Base-by-base conservation (phyloP, 148 eudicot species). In the Hydrangea macrophylla region DNA sequence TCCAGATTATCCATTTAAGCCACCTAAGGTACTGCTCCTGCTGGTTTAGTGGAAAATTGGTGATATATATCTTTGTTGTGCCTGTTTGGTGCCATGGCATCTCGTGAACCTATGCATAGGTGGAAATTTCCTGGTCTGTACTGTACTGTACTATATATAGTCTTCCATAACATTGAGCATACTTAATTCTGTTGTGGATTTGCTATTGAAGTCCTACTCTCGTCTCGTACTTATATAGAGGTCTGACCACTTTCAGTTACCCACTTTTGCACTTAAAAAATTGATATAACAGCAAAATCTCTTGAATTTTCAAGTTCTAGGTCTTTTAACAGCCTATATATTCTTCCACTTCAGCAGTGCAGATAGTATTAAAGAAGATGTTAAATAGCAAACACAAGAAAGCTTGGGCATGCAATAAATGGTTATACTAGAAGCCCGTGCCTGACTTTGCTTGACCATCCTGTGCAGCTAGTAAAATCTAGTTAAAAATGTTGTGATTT, bases 1-100 rank as follows among this genome's bases (percentile, higher is more conserved):
- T 59, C 82, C 82, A 33, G 84, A 81, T 73, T 84, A 84, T 73
- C 88, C 88, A 54, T 84, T 84, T 36, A 81, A 84, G 71, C 88
- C 88, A 64, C 88, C 88, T 37, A 84, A 84, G 88, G 88, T 84
- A 58, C 65, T 37, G 5, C 17, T 48, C 10, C 11, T 15, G 5
- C n/a, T 48, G 15, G n/a, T 48, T 48, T 17, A 1, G 20, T 48
- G 7, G 5, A 15, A 18, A 18, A 17, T 48, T 20, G 53, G 22
- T 48, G 53, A 48, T 15, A 2, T 18, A 1, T 48, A 1, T 48
- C n/a, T 48, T 48, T 48, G 17, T 48, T 48, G 53, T 22, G 17
- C n/a, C 53, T 15, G 53, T 18, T n/a, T n/a, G n/a, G n/a, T n/a
- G n/a, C 4, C n/a, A 18, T 48, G 53, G 22, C 17, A 13, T 12